These are phyloP conservation scores for Tetratostichococcus sp. DNA, from an alignment of 139 green algal species.

Conservation along the genomic window DNA sequence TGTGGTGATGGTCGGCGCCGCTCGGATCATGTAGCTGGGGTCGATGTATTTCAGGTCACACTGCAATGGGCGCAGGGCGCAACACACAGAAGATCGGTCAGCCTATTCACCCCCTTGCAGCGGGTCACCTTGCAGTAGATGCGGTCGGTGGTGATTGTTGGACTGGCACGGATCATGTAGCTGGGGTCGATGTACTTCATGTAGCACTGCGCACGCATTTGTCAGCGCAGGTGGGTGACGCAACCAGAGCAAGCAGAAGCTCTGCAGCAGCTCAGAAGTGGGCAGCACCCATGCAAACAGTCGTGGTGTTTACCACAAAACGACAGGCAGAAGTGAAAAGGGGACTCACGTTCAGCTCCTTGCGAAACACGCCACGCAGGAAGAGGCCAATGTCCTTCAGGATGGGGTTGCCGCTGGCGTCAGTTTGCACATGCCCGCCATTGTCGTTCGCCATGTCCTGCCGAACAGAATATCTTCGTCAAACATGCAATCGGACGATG, in stretches of 20 bases:
- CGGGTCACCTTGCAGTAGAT: constrained; percentile 81
- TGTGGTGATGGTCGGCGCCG: constrained; percentile 69
- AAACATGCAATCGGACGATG: too few relatives aligned
- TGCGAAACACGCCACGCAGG: constrained; percentile 73
- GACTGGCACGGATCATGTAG: constrained; percentile 96
- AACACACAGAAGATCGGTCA: neutral
- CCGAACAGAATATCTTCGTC: neutral
- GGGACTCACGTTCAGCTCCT: constrained; percentile 53
- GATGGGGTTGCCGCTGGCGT: constrained; percentile 87
- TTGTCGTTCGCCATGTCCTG: constrained; percentile 27
- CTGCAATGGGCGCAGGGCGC: neutral
- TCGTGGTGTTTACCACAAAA: too few relatives aligned
- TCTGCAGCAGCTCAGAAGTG: too few relatives aligned
- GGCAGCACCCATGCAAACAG: too few relatives aligned
- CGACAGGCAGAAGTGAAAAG: too few relatives aligned
- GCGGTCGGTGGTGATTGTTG: constrained; percentile 82
- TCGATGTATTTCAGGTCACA: constrained; percentile 5
- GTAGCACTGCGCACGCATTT: constrained; percentile 5
- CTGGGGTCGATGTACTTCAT: constrained; percentile 96
- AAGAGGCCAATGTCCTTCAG: constrained; percentile 82
- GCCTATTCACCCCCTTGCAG: neutral
- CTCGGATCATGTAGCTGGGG: constrained; percentile 69
- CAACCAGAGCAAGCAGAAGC: too few relatives aligned
- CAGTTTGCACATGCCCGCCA: constrained; percentile 31
- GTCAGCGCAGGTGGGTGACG: constrained; percentile 14